A percentile compares a stretch with the other conserved stretches of the same genome.
Evolutionary conservation across 495 filamentous ascomycete species (phyloP).

Genomic region (Hyaloscypha variabilis): DNA sequence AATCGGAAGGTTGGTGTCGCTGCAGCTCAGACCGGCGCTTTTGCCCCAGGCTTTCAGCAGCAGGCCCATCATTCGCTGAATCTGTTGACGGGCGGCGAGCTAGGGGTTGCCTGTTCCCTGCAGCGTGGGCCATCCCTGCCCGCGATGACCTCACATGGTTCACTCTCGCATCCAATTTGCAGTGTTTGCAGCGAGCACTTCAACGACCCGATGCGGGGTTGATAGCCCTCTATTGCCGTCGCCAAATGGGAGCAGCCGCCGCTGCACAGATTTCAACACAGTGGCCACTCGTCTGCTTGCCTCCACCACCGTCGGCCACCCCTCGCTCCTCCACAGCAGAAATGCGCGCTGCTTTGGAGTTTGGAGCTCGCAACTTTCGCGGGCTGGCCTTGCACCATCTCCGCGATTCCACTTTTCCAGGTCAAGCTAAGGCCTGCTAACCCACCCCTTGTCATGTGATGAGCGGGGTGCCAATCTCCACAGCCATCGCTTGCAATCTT

Average conservation of each 20-base stretch:
- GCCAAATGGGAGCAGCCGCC: not conserved
- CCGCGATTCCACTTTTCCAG: slow-evolving; percentile 7
- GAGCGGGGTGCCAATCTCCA: not conserved
- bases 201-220: not conserved
- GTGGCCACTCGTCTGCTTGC: too few relatives aligned
- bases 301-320: too few relatives aligned
- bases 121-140: not conserved
- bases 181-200: not conserved
- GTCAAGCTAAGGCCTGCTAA: not conserved
- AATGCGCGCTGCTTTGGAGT: not conserved
- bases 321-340: not conserved
- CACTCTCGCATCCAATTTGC: not conserved
- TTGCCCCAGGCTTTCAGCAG: not conserved
- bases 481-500: too few relatives aligned
- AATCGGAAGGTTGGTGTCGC: slow-evolving; percentile 11
- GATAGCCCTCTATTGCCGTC: not conserved
- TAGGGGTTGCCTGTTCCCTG: not conserved
- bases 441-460: not conserved
- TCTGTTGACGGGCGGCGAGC: slow-evolving; percentile 1
- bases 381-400: not conserved
- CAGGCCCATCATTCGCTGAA: not conserved
- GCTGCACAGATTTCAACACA: not conserved
- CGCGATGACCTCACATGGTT: slow-evolving; percentile 5
- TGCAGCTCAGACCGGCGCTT: not conserved
- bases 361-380: not conserved